phyloP scores from a whole-genome alignment of 2,329 filamentous ascomycete species.

The Beauveria sp. region DNA sequence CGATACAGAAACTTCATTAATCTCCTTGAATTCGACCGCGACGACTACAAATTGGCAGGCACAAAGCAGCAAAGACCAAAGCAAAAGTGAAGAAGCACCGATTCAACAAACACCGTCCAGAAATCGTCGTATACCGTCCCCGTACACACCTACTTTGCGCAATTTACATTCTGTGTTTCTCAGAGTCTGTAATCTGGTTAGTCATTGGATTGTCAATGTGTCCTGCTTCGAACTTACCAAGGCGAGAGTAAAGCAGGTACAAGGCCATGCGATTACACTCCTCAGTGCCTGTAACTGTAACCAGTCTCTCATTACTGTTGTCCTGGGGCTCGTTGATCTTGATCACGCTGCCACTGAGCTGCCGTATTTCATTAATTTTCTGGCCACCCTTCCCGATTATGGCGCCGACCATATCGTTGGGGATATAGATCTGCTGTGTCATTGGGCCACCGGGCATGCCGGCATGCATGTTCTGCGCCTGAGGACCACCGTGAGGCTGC shows the following conservation, averaged over 20 bases:
- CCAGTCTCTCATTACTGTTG: constrained; percentile 95
- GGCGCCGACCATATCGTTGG: constrained; percentile 98
- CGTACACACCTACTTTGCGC: background rate
- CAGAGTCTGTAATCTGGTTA: constrained; percentile 30
- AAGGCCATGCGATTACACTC: constrained; percentile 99
- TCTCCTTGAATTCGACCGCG: constrained; percentile 8
- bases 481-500: constrained; percentile 55
- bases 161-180: constrained; percentile 36
- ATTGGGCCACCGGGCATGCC: constrained; percentile 56
- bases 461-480: constrained; percentile 64
- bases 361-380: constrained; percentile 98
- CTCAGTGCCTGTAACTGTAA: constrained; percentile 94
- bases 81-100: background rate
- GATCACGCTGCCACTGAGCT: constrained; percentile 94
- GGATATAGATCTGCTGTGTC: constrained; percentile 98
- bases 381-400: constrained; percentile 98
- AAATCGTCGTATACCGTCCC: background rate
- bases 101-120: constrained; percentile 1
- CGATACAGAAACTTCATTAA: constrained; percentile 7
- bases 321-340: constrained; percentile 99
- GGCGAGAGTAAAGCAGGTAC: constrained; percentile 96
- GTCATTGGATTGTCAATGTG: constrained; percentile 12
- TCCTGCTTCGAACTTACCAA: constrained; percentile 55
- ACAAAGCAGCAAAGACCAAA: background rate
- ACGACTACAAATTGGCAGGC: background rate